Evolutionary conservation across 129 eudicot species (phyloP).

Genomic region (Pulicaria dysenterica): DNA sequence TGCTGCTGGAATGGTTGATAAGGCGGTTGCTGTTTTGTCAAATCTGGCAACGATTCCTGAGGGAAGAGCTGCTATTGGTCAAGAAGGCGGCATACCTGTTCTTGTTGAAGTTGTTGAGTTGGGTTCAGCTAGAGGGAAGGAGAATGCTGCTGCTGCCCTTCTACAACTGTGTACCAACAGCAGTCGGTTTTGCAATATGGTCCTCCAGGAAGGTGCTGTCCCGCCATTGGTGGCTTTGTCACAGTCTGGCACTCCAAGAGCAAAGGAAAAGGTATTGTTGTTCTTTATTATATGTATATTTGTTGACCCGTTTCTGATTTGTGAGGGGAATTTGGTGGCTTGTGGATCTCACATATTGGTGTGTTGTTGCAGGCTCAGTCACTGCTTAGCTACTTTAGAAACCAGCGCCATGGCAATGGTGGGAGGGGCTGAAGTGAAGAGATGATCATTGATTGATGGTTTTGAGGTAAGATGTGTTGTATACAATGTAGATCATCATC

Average conservation of each 20-base stretch:
- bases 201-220: conserved; percentile 85
- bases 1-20: conserved; percentile 96
- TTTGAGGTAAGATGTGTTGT: conserved; percentile 40
- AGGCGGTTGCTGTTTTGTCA: conserved; percentile 88
- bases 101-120: conserved; percentile 91
- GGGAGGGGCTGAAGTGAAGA: conserved; percentile 66
- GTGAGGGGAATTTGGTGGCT: neutral
- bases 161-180: conserved; percentile 79
- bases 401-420: conserved; percentile 62
- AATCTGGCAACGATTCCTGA: conserved; percentile 81
- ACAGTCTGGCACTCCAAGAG: conserved; percentile 89
- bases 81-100: conserved; percentile 75
- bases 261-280: conserved; percentile 69
- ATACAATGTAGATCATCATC: conserved; percentile 41
- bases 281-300: neutral
- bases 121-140: conserved; percentile 94
- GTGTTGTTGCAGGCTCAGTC: conserved; percentile 65
- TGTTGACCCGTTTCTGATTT: neutral
- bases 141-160: conserved; percentile 94
- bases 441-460: conserved; percentile 4
- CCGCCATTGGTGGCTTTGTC: conserved; percentile 85
- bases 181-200: conserved; percentile 66
- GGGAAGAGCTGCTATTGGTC: conserved; percentile 78
- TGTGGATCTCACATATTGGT: neutral
- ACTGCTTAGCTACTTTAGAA: conserved; percentile 71